These are phyloP conservation scores for Bruguiera parviflora DNA, from an alignment of 345 rosid genomes.

Conservation along the genomic window DNA sequence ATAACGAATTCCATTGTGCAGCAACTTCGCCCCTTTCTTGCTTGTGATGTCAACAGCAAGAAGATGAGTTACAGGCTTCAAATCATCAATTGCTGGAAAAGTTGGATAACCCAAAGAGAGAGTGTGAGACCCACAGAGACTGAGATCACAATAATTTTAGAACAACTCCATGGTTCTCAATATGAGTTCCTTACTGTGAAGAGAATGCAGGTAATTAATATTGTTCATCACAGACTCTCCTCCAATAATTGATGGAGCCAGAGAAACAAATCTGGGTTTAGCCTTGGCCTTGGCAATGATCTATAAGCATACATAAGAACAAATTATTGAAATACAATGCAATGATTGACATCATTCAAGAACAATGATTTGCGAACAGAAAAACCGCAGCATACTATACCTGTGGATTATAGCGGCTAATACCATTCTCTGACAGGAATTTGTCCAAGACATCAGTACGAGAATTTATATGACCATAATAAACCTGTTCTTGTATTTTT, in stretches of 20 bases:
- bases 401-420: slow-evolving; percentile 94
- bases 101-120: slow-evolving; percentile 17
- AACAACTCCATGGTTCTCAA: not conserved
- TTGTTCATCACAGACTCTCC: slow-evolving; percentile 60
- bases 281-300: slow-evolving; percentile 59
- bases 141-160: not conserved
- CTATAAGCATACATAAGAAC: slow-evolving; percentile 39
- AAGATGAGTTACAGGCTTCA: slow-evolving; percentile 97
- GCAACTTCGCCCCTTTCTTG: slow-evolving; percentile 71
- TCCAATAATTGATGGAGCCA: slow-evolving; percentile 54
- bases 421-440: slow-evolving; percentile 74
- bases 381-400: slow-evolving; percentile 32
- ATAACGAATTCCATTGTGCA: slow-evolving; percentile 80
- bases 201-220: slow-evolving; percentile 80
- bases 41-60: slow-evolving; percentile 76
- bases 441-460: slow-evolving; percentile 84
- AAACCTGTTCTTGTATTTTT: slow-evolving; percentile 94
- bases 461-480: slow-evolving; percentile 82
- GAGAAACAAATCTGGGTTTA: slow-evolving; percentile 65
- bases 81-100: slow-evolving; percentile 68
- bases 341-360: not conserved
- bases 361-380: not conserved
- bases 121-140: not conserved
- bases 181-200: slow-evolving; percentile 52
- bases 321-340: slow-evolving; percentile 1